Evolutionary conservation across 2,329 filamentous ascomycete genomes (phyloP).

Genomic region (Metarhizium rileyi): DNA sequence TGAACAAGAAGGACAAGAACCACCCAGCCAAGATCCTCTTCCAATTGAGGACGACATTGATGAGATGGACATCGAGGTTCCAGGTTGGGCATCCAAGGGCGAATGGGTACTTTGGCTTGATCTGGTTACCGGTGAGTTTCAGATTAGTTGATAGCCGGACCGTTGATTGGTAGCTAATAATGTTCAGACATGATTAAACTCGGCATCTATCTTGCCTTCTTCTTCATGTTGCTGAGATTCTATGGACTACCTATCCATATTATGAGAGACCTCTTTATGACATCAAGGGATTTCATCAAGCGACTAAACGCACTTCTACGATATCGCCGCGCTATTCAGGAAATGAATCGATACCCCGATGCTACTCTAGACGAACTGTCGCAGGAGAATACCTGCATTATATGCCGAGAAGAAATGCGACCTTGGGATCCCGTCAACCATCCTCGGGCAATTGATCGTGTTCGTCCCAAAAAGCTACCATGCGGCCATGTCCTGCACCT

Average conservation of each 20-base stretch:
- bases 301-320: slow-evolving; percentile 79
- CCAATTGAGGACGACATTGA: slow-evolving; percentile 69
- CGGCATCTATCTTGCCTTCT: slow-evolving; percentile 81
- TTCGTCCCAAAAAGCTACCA: slow-evolving; percentile 88
- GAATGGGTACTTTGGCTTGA: slow-evolving; percentile 87
- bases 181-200: slow-evolving; percentile 77
- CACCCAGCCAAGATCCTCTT: slow-evolving; percentile 40
- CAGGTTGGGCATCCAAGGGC: slow-evolving; percentile 93
- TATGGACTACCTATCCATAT: slow-evolving; percentile 96
- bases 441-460: slow-evolving; percentile 68
- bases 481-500: slow-evolving; percentile 95
- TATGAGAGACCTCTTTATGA: slow-evolving; percentile 89
- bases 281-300: slow-evolving; percentile 82
- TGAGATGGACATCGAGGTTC: slow-evolving; percentile 89
- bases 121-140: slow-evolving; percentile 59
- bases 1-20: slow-evolving; percentile 54
- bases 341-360: slow-evolving; percentile 93
- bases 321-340: slow-evolving; percentile 82
- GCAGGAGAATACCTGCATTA: slow-evolving; percentile 90
- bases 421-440: slow-evolving; percentile 54
- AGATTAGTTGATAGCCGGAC: slow-evolving; percentile 7
- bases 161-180: slow-evolving; percentile 3
- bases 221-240: slow-evolving; percentile 84
- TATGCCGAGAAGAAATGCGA: slow-evolving; percentile 92
- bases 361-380: slow-evolving; percentile 78